These are phyloP conservation scores for Pseudozyma flocculosa DNA, from an alignment of 1,284 basidiomycete genomes.

Conservation along the genomic window DNA sequence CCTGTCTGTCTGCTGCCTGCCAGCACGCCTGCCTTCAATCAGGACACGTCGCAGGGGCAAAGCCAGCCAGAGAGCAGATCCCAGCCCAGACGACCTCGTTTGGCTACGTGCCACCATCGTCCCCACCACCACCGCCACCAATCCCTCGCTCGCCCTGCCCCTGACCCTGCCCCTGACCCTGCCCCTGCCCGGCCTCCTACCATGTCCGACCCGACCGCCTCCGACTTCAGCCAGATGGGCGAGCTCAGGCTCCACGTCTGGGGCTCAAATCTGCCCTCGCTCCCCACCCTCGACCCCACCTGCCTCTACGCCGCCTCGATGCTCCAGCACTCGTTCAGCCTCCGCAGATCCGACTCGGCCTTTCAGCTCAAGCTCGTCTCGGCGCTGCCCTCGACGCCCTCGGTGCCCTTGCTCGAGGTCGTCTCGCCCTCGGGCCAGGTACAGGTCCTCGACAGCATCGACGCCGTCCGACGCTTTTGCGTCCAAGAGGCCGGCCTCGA, in stretches of 20 bases:
- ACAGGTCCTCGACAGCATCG: slow-evolving; percentile 20
- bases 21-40: no score
- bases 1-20: no score
- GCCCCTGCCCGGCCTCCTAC: no score
- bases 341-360: background rate
- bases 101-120: no score
- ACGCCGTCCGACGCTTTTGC: slow-evolving; percentile 22
- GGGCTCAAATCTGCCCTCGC: slow-evolving; percentile 10
- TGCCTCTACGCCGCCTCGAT: slow-evolving; percentile 42
- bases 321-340: slow-evolving; percentile 22
- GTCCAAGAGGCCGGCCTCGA: slow-evolving; percentile 16
- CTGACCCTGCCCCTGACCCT: no score
- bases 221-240: background rate
- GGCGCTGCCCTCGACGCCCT: slow-evolving; percentile 18
- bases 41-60: no score
- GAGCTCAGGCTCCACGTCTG: slow-evolving; percentile 25
- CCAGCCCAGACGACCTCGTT: no score
- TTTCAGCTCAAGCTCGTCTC: slow-evolving; percentile 17
- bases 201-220: background rate
- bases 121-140: no score
- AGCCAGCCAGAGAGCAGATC: no score
- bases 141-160: no score
- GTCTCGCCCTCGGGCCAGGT: slow-evolving; percentile 3
- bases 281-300: slow-evolving; percentile 42
- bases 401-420: slow-evolving; percentile 37